Conservation (phyloP, 805 yeast genomes). For the Candida namnaoensis region DNA sequence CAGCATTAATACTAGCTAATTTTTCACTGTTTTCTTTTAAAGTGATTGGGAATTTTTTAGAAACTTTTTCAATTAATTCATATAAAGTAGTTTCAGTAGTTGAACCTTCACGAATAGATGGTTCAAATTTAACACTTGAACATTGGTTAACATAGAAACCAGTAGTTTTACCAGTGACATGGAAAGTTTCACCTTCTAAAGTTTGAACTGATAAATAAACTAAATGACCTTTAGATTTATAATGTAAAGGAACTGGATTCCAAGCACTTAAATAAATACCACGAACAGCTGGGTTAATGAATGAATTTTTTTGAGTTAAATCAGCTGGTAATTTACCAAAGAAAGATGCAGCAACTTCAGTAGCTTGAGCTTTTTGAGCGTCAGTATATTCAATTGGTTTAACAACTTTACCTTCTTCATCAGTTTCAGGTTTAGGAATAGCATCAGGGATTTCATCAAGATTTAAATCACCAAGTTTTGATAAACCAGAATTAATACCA, state of each 20-base stretch:
- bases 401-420: slow-evolving; percentile 7
- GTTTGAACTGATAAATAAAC: slow-evolving; percentile 70
- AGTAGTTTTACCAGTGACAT: slow-evolving; percentile 67
- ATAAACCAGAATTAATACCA: slow-evolving; percentile 35
- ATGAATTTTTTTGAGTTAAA: slow-evolving; percentile 7
- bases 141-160: slow-evolving; percentile 79
- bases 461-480: slow-evolving; percentile 33
- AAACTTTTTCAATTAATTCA: slow-evolving; percentile 52
- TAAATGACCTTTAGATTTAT: slow-evolving; percentile 66
- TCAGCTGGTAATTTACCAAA: slow-evolving; percentile 13
- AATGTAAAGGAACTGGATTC: slow-evolving; percentile 74
- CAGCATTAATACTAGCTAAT: slow-evolving; percentile 36
- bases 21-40: slow-evolving; percentile 41
- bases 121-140: slow-evolving; percentile 62
- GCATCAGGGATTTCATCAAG: slow-evolving; percentile 12
- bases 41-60: slow-evolving; percentile 51
- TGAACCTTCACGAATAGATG: slow-evolving; percentile 31
- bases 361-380: slow-evolving; percentile 12
- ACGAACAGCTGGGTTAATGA: slow-evolving; percentile 30
- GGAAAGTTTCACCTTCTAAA: slow-evolving; percentile 70
- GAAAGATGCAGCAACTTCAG: slow-evolving; percentile 10
- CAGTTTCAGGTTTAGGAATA: not conserved
- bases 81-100: slow-evolving; percentile 35
- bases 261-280: slow-evolving; percentile 71
- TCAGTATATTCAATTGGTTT: slow-evolving; percentile 14